Base-by-base conservation (phyloP, 176 grass and related monocot genomes). In the Triticum aestivum region DNA sequence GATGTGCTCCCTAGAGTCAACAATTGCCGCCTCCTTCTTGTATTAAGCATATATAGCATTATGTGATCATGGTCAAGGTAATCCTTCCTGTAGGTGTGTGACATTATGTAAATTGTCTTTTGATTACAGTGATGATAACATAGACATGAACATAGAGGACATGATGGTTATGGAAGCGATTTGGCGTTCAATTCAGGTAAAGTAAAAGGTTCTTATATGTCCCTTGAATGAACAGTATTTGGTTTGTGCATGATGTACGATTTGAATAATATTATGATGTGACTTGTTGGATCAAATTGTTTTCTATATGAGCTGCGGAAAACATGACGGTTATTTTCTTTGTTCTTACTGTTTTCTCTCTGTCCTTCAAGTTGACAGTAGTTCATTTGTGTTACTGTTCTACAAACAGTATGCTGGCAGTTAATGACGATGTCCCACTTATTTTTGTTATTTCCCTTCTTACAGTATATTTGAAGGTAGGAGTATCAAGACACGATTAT, bases 111-210 rank as follows among this genome's bases (percentile, higher is more conserved):
- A 78, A 73, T 24, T 79, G 23, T 79, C 67, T 84, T 86, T 86
- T 79, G 33, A 79, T 91, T 91, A 82, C 92, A 99, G 97, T 32
- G 94, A 94, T 87, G 97, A 87, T 84, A 96, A 96, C 7, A 88
- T 91, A 84, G 90, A 94, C 61, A 29, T 94, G 83, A 91, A 94
- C 85, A 75, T 94, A 66, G 97, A 99, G 87, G 90, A 99, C 29
- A 91, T 99, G 89, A 99, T 97, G 97, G 87, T 99, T 94, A 99
- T 93, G 94, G 97, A 99, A 91, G 92, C 97, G n/a, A 87, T 99
- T 83, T 94, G 94, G 90, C 92, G 91, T 52, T 99, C 97, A 54
- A 94, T 97, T 91, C 97, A 99, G 94, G 97, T 99, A 76, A 89
- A 79, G 23, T 30, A 65, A 78, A 82, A 45, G 20, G 12, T 81